These are phyloP conservation scores for Capronia epimyces DNA, from an alignment of 2,329 filamentous ascomycete species.

Conservation along the genomic window DNA sequence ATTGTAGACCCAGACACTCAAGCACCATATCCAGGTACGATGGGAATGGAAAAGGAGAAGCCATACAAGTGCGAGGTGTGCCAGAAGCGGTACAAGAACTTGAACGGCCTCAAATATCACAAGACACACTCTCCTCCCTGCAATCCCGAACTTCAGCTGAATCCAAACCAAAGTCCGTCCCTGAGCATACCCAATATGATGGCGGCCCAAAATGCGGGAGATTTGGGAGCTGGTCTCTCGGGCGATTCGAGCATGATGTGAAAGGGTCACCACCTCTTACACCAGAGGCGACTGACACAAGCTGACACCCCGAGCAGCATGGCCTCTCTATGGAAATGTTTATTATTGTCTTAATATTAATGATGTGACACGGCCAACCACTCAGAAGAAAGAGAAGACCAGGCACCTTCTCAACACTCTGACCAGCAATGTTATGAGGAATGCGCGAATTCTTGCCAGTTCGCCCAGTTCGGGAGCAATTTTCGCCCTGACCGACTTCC, in stretches of 20 bases:
- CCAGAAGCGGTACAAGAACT: conserved; percentile 97
- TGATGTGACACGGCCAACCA: conserved; percentile 14
- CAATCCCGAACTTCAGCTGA: conserved; percentile 70
- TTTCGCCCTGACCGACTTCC: not conserved
- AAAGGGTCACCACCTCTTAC: conserved; percentile 4
- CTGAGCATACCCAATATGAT: conserved; percentile 20
- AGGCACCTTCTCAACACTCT: not conserved
- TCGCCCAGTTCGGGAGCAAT: not conserved
- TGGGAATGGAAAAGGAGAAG: conserved; percentile 99
- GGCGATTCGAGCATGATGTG: conserved; percentile 28
- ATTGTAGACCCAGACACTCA: conserved; percentile 97
- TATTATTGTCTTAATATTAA: conserved; percentile 15
- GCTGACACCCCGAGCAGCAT: conserved; percentile 3
- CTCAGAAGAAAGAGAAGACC: not conserved
- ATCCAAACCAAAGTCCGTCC: conserved; percentile 38
- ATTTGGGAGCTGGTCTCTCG: conserved; percentile 45
- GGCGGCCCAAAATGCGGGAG: conserved; percentile 42
- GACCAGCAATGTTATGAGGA: not conserved
- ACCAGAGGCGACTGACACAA: conserved; percentile 6
- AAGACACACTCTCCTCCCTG: conserved; percentile 82
- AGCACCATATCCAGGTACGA: conserved; percentile 85
- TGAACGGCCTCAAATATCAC: conserved; percentile 96
- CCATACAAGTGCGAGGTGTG: conserved; percentile 96
- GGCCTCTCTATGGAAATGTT: not conserved
- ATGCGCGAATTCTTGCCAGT: not conserved